phyloP scores from a whole-genome alignment of 1,284 basidiomycete species.

The Rhodotorula sp. region DNA sequence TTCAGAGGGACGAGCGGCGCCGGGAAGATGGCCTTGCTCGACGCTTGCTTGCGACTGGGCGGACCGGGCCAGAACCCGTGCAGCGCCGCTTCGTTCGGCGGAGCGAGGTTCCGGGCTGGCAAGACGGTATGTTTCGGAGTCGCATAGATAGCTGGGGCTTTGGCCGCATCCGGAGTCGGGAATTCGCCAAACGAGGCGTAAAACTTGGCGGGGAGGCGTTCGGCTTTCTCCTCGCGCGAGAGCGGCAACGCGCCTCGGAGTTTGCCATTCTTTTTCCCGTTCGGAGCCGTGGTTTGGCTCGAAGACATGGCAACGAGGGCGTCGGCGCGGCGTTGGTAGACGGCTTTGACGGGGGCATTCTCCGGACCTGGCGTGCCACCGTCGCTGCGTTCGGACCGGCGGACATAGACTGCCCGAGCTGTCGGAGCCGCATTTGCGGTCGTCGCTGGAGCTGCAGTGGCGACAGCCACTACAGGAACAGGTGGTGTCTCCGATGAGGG shows the following conservation, averaged over 20 bases:
- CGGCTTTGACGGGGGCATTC: slow-evolving; percentile 10
- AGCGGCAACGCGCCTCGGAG: slow-evolving; percentile 22
- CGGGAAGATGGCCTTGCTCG: slow-evolving; percentile 32
- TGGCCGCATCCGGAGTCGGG: slow-evolving; percentile 1
- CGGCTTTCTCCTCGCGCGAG: slow-evolving; percentile 20
- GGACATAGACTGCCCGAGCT: slow-evolving; percentile 33
- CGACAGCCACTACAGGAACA: neutral
- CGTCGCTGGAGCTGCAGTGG: neutral
- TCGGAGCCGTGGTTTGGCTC: neutral
- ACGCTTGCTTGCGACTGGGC: slow-evolving; percentile 12
- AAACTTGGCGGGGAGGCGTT: slow-evolving; percentile 25
- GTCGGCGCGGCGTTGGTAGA: slow-evolving; percentile 21
- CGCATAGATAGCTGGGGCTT: slow-evolving; percentile 4
- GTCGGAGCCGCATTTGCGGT: neutral
- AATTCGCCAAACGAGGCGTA: slow-evolving; percentile 27
- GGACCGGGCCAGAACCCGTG: slow-evolving; percentile 38
- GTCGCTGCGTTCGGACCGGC: slow-evolving; percentile 2
- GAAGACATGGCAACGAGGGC: neutral
- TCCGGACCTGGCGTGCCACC: neutral
- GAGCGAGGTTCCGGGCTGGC: slow-evolving; percentile 19
- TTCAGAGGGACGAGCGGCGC: slow-evolving; percentile 14
- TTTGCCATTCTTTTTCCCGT: slow-evolving; percentile 6
- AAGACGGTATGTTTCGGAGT: slow-evolving; percentile 12
- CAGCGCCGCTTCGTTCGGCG: slow-evolving; percentile 19
- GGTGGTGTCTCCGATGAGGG: neutral